Conservation (phyloP, 1,284 basidiomycete genomes). For the Sphagnurus paluster region DNA sequence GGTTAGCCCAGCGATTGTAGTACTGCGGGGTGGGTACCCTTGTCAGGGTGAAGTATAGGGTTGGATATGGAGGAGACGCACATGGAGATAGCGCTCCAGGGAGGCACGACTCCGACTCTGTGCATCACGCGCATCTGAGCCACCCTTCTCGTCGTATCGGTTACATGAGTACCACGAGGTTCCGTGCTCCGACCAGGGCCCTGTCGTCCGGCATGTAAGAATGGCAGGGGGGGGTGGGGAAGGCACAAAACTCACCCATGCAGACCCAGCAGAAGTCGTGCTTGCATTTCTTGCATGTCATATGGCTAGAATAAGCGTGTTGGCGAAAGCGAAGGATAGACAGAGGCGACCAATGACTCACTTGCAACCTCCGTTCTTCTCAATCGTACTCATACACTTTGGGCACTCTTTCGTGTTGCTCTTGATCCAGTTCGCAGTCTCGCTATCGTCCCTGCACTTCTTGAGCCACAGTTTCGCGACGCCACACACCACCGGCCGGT, state of each 20-base stretch:
- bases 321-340: constrained; percentile 5
- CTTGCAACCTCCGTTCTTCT: constrained; percentile 99
- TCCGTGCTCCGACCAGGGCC: constrained; percentile 97
- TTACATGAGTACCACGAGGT: constrained; percentile 99
- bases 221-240: not conserved
- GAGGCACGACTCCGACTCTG: constrained; percentile 88
- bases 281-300: constrained; percentile 99
- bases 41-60: constrained; percentile 2
- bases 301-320: constrained; percentile 62
- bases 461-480: constrained; percentile 94
- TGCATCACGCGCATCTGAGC: constrained; percentile 85
- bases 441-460: constrained; percentile 97
- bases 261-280: constrained; percentile 86
- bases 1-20: constrained; percentile 98
- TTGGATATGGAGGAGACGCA: constrained; percentile 41
- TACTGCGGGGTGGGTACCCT: constrained; percentile 67
- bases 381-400: constrained; percentile 94
- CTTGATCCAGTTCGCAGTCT: constrained; percentile 99
- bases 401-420: constrained; percentile 99
- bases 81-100: constrained; percentile 95
- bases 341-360: constrained; percentile 43
- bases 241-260: constrained; percentile 51
- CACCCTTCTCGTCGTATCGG: constrained; percentile 92
- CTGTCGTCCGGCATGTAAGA: constrained; percentile 46
- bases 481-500: constrained; percentile 88